Evolutionary conservation across 1,139 yeast species (phyloP), one percentile per base, ranked within the genome.

Genomic region (Pichia cactophila): DNA sequence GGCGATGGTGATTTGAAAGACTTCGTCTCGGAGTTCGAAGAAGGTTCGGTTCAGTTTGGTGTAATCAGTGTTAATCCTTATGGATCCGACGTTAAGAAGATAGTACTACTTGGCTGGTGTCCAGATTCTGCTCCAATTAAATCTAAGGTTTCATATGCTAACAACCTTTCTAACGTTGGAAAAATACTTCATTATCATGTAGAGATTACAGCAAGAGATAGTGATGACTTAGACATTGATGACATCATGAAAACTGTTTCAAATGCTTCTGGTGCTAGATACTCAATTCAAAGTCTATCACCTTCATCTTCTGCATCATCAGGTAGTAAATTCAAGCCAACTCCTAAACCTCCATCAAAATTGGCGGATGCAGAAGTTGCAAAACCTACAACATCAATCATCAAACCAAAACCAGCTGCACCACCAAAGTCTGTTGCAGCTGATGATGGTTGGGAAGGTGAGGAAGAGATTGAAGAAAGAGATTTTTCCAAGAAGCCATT

Each of bases 261-360:
- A 56, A 85, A 88, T 57, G 96, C 98, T 40, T 86, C 97, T 2
- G 98, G 98, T 59, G 96, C 98, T 26, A 81, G 95, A 63, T 92
- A 92, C 69, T 83, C 95, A 5, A 78, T 81, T 49, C 86, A 81
- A 64, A 55, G 64, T 31, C 50, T 66, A 42, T 42, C 59, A 10
- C 54, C 55, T 14, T 48, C 52, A 17, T 44, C 56, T 26, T 58
- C 69, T n/a, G 12, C 55, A 8, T 60, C 67, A 17, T 50, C 54
- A 11, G 37, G 46, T 20, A 40, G 50, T 60, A 26, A 63, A 61
- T 58, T 64, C 60, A 43, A 62, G 55, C 53, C 51, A 38, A 54
- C 54, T 16, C 55, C 65, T 38, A 55, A 58, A 46, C 49, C 60
- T 7, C 52, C 57, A 17, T 43, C 62, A 16, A 46, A 57, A 43